phyloP scores from a whole-genome alignment of 73 alveolate species.

The Paramecium biaurelia region DNA sequence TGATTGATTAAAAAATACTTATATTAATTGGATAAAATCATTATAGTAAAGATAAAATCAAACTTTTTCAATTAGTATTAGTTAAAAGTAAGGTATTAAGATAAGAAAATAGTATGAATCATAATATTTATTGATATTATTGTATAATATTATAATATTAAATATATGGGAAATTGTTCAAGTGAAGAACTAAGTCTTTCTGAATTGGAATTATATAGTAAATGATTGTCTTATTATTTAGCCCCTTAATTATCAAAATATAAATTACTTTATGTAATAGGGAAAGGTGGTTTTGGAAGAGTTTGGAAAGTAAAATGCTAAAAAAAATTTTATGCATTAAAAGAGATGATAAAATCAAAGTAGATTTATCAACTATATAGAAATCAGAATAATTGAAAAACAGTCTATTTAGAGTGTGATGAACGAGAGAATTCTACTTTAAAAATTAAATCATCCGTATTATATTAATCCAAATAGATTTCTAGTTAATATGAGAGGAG shows the following conservation, averaged over 20 bases:
- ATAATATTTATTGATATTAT: background rate
- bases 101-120: background rate
- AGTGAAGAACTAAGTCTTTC: conserved; percentile 7
- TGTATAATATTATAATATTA: background rate
- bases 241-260: conserved; percentile 34
- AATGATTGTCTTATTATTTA: background rate
- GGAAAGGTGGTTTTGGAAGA: conserved; percentile 70
- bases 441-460: conserved; percentile 77
- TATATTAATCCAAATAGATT: conserved; percentile 29
- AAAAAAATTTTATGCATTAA: conserved; percentile 72
- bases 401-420: conserved; percentile 80
- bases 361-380: conserved; percentile 54
- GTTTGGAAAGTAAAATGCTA: conserved; percentile 54
- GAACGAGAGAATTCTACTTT: conserved; percentile 81
- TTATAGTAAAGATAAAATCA: background rate
- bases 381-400: conserved; percentile 73
- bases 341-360: conserved; percentile 71
- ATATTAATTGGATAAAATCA: background rate
- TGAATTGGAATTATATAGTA: conserved; percentile 24
- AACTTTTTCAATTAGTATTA: background rate
- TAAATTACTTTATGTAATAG: conserved; percentile 60
- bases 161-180: conserved; percentile 12
- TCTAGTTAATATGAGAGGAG: conserved; percentile 90
- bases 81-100: background rate
- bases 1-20: background rate